Percentiles rank a stretch among this genome's conserved stretches.
These are phyloP conservation scores for Tetrapisispora fleetii DNA, from an alignment of 805 yeast genomes.

Conservation along the genomic window DNA sequence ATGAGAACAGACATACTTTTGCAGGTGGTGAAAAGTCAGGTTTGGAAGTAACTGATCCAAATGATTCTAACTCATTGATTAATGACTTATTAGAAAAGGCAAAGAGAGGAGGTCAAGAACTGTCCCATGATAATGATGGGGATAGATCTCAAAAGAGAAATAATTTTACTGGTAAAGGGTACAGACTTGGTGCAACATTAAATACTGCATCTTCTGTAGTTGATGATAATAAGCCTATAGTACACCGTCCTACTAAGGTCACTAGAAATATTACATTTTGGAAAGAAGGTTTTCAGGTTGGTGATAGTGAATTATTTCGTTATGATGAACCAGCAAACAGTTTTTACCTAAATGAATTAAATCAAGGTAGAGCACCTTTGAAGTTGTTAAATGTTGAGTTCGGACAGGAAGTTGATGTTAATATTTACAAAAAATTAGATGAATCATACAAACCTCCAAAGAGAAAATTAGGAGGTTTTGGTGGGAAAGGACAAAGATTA, in stretches of 20 bases:
- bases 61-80: slow-evolving; percentile 37
- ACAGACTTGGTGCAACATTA: slow-evolving; percentile 32
- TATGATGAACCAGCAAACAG: slow-evolving; percentile 92
- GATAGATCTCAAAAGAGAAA: slow-evolving; percentile 29
- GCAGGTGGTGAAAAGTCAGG: slow-evolving; percentile 68
- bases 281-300: slow-evolving; percentile 94
- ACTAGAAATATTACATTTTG: slow-evolving; percentile 83
- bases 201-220: slow-evolving; percentile 27
- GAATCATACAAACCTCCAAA: slow-evolving; percentile 73
- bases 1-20: slow-evolving; percentile 51
- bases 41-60: slow-evolving; percentile 70
- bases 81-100: slow-evolving; percentile 59
- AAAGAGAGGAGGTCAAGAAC: slow-evolving; percentile 49
- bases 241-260: slow-evolving; percentile 39
- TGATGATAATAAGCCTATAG: slow-evolving; percentile 27
- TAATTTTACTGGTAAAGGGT: slow-evolving; percentile 33
- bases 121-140: slow-evolving; percentile 15
- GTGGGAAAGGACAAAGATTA: slow-evolving; percentile 72
- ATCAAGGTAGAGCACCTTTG: slow-evolving; percentile 86
- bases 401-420: slow-evolving; percentile 91
- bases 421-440: slow-evolving; percentile 69
- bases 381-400: slow-evolving; percentile 69
- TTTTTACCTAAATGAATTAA: slow-evolving; percentile 65
- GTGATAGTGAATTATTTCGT: slow-evolving; percentile 75
- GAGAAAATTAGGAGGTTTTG: slow-evolving; percentile 52